Evolutionary conservation across 768 basidiomycete species (phyloP).

Genomic region (Tulasnella sp.): DNA sequence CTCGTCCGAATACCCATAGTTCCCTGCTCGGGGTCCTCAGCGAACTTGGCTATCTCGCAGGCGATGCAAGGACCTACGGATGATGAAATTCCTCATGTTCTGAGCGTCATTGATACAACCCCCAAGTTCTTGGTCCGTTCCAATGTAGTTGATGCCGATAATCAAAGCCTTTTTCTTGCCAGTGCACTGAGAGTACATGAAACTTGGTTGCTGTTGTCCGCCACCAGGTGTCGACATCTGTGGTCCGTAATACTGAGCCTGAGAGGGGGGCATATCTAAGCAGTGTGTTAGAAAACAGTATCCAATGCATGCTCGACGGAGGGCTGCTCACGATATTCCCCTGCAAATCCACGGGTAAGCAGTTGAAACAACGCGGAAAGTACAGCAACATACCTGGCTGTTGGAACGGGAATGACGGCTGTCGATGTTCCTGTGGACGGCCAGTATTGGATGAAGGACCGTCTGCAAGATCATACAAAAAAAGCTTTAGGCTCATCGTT

Average conservation of each 20-base stretch:
- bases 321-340: background rate
- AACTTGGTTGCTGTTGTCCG: conserved; percentile 50
- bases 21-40: conserved; percentile 32
- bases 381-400: background rate
- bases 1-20: conserved; percentile 58
- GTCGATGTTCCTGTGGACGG: background rate
- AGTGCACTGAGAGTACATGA: conserved; percentile 84
- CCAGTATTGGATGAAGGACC: background rate
- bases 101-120: conserved; percentile 91
- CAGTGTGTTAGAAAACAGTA: background rate
- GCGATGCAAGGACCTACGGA: conserved; percentile 33
- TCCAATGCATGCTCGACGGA: background rate
- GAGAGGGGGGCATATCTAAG: conserved; percentile 32
- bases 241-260: conserved; percentile 56
- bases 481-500: background rate
- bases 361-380: too few species aligned
- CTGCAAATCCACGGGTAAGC: conserved; percentile 3
- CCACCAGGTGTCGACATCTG: conserved; percentile 39
- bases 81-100: conserved; percentile 63
- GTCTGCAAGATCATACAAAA: background rate
- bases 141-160: conserved; percentile 83
- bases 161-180: conserved; percentile 84
- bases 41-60: background rate
- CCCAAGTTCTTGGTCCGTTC: conserved; percentile 53
- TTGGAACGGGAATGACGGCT: background rate